Conservation (phyloP, 768 basidiomycete genomes). For the Suillus variegatus region DNA sequence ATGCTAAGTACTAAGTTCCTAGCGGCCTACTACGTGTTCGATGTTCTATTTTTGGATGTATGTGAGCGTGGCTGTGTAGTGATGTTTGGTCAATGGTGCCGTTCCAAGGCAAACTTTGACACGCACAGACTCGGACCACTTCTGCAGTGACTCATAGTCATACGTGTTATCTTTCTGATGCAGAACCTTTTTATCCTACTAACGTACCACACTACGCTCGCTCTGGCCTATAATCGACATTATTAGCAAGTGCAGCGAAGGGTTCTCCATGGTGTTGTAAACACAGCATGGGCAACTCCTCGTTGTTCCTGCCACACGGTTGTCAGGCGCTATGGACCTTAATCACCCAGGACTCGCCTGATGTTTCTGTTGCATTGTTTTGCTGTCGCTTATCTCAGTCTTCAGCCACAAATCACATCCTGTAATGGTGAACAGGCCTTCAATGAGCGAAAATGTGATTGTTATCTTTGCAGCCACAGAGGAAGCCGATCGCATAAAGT, state of each 20-base stretch:
- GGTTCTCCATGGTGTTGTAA: neutral
- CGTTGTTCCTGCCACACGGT: neutral
- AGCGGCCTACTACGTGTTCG: neutral
- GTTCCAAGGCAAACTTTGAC: too few relatives aligned
- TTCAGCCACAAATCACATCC: conserved; percentile 37
- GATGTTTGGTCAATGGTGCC: conserved; percentile 7
- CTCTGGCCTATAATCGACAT: neutral
- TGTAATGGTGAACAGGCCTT: conserved; percentile 51
- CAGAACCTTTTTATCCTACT: neutral
- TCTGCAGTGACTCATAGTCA: too few relatives aligned
- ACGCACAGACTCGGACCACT: too few relatives aligned
- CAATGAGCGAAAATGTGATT: neutral
- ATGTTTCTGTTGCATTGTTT: neutral
- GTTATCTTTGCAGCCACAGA: conserved; percentile 42
- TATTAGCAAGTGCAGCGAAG: neutral
- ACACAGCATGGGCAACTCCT: neutral
- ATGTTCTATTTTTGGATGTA: conserved; percentile 15
- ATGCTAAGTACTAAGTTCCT: too few relatives aligned
- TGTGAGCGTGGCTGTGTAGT: conserved; percentile 21
- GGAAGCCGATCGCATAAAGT: conserved; percentile 44
- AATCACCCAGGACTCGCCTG: neutral
- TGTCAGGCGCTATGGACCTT: neutral
- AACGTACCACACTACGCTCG: neutral
- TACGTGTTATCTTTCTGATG: neutral
- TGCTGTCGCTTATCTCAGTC: neutral